Conservation (phyloP, 129 eudicot species). For the Saposhnikovia divaricata region DNA sequence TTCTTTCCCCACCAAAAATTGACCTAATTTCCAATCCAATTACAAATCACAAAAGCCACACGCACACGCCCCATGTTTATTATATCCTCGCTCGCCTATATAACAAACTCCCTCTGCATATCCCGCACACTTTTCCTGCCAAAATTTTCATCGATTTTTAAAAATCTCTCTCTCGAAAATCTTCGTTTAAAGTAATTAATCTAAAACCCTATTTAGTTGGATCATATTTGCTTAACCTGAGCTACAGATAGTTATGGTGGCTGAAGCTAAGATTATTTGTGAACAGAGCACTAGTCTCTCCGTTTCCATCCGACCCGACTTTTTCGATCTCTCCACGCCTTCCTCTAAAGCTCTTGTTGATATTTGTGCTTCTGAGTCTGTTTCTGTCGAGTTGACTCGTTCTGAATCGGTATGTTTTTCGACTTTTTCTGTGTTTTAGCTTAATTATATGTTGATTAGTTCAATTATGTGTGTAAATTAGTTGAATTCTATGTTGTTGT, state of each 20-base stretch:
- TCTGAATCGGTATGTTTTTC: conserved; percentile 46
- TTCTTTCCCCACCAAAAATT: background rate
- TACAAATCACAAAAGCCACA: background rate
- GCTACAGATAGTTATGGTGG: conserved; percentile 24
- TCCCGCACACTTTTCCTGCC: background rate
- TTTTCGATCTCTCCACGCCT: conserved; percentile 14
- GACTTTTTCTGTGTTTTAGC: background rate
- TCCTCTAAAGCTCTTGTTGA: conserved; percentile 14
- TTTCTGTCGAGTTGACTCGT: conserved; percentile 29
- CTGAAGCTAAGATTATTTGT: conserved; percentile 50
- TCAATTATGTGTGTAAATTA: background rate
- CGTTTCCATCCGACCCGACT: conserved; percentile 14
- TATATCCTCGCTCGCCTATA: too few species aligned
- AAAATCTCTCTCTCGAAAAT: background rate
- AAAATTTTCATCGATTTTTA: background rate
- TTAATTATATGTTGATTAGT: background rate
- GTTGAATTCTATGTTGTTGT: too few species aligned
- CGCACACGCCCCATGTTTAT: too few species aligned
- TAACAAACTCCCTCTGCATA: background rate
- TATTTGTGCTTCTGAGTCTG: conserved; percentile 6
- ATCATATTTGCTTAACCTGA: background rate
- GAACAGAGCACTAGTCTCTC: conserved; percentile 29
- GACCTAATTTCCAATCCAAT: background rate
- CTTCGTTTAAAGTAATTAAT: background rate
- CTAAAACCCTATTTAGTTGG: background rate